Evolutionary conservation across 495 filamentous ascomycete genomes (phyloP), one percentile per base, ranked within the genome.

Genomic region (Diplogelasinospora grovesii): DNA sequence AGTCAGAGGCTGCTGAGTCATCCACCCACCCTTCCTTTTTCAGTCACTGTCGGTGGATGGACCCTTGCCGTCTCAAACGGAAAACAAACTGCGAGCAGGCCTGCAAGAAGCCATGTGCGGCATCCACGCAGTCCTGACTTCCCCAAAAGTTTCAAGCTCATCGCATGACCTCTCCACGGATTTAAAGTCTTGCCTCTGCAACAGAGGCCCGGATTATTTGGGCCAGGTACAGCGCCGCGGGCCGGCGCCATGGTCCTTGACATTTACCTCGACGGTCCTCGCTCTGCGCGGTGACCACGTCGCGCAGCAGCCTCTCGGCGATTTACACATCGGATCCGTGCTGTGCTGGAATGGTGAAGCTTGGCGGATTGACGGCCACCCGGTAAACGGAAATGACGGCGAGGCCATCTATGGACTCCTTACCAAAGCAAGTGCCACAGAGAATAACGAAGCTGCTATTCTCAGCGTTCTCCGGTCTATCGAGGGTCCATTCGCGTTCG

Each of bases 271-370:
- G 10, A 93, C 85, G 4, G 92, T 99, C 1, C 74, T 99, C 4
- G 77, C 89, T 4, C 69, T 99, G 14, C 76, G 92, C 49, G 90
- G 92, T 15, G 71, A 79, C 24, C 68, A 74, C 43, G 51, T 93
- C 31, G 75, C 81, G 13, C 54, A 61, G 10, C 92, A 99, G 51
- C 92, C 92, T 1, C 72, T 94, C 14, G 60, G 71, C 26, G 79
- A 86, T 49, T 13, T 49, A 4, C 42, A 48, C 2, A 75, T 70
- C n/a, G 73, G 73, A 14, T 90, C 85, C 7, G 68, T 86, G 9
- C 70, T 99, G 11, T 96, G 90, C 70, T 99, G 92, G 90, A 97
- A 97, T 52, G 92, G 92, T n/a, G 92, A 99, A 57, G 93, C 89
- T 7, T 99, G 92, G 92, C 81, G 73, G 36, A 72, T 94, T 38